phyloP scores from a whole-genome alignment of 2,329 filamentous ascomycete species.

The Thelonectria discophora region DNA sequence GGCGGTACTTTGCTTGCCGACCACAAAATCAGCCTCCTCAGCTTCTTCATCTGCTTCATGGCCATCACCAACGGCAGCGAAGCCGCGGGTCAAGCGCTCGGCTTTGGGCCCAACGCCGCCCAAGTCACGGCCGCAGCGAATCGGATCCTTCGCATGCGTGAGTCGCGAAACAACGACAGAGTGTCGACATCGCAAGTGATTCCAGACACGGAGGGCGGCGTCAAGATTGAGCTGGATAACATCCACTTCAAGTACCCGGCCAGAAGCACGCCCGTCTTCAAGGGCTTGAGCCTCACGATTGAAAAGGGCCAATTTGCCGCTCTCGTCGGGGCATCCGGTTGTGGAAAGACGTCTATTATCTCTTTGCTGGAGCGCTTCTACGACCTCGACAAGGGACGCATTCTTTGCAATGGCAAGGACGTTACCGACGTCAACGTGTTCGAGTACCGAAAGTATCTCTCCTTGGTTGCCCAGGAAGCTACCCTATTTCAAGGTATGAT shows the following conservation, averaged over 20 bases:
- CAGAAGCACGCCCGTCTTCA: conserved; percentile 65
- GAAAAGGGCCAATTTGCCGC: conserved; percentile 75
- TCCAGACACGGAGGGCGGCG: conserved; percentile 57
- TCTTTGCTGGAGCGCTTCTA: conserved; percentile 75
- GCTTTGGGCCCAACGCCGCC: conserved; percentile 71
- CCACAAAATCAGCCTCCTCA: conserved; percentile 56
- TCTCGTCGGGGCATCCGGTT: conserved; percentile 74
- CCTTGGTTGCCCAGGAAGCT: conserved; percentile 79
- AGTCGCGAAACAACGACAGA: conserved; percentile 50
- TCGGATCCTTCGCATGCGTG: conserved; percentile 63
- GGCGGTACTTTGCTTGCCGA: conserved; percentile 66
- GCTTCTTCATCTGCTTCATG: conserved; percentile 69
- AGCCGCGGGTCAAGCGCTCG: conserved; percentile 71
- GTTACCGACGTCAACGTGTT: conserved; percentile 67
- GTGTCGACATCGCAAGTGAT: conserved; percentile 48
- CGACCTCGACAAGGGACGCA: conserved; percentile 68
- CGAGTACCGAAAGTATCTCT: conserved; percentile 70
- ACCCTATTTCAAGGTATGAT: conserved; percentile 71
- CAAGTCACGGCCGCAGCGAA: conserved; percentile 68
- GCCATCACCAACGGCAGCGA: conserved; percentile 74
- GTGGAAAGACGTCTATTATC: conserved; percentile 78
- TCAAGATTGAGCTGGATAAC: conserved; percentile 65
- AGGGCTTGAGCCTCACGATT: conserved; percentile 69
- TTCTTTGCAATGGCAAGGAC: conserved; percentile 70
- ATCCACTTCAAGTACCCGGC: conserved; percentile 70